These are phyloP conservation scores for Sicyos baderoa DNA, from an alignment of 306 rosid genomes.

Conservation along the genomic window DNA sequence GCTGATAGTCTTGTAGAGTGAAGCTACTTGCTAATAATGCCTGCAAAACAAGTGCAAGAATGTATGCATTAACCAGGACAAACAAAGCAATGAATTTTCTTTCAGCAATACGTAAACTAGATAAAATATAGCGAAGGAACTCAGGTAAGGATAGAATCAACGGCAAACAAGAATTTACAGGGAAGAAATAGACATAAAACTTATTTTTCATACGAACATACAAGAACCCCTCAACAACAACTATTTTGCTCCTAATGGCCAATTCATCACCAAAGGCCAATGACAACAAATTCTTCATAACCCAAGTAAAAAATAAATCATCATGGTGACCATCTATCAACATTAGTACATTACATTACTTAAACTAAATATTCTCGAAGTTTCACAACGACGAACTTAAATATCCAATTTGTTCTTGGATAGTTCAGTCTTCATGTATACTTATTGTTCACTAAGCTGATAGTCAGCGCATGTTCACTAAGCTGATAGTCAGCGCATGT, in stretches of 20 bases:
- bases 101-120: not conserved
- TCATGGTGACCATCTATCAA: not conserved
- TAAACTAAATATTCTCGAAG: not conserved
- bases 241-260: not conserved
- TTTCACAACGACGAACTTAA: not conserved
- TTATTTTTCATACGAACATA: not conserved
- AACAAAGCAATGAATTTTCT: not conserved
- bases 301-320: not conserved
- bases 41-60: constrained; percentile 35
- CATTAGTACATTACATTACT: not conserved
- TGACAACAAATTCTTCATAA: not conserved
- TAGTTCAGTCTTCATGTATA: not conserved
- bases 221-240: not conserved
- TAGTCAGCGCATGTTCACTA: not conserved
- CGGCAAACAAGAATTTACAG: not conserved
- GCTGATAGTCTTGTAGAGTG: constrained; percentile 61
- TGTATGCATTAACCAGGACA: not conserved
- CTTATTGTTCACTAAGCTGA: too few species aligned
- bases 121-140: not conserved
- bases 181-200: not conserved
- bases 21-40: constrained; percentile 73
- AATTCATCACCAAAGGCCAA: not conserved
- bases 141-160: not conserved
- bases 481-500: not conserved
- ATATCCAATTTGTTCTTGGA: not conserved